phyloP scores from a whole-genome alignment of 495 filamentous ascomycete species.

The Aspergillus incahuasiensis region DNA sequence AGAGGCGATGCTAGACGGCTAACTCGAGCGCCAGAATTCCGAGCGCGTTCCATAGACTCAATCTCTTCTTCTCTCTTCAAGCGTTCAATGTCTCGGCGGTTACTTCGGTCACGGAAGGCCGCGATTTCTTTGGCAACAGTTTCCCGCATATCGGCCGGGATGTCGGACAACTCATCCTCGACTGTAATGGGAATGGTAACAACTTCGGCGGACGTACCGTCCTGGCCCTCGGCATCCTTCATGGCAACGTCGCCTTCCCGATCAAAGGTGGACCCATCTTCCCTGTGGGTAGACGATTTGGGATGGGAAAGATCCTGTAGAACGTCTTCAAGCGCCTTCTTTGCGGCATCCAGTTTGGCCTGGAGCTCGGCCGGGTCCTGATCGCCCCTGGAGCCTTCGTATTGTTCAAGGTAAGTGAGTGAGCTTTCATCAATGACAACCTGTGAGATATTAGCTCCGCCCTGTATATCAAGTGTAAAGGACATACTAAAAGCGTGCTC shows the following conservation, averaged over 20 bases:
- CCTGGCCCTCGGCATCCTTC: conserved; percentile 57
- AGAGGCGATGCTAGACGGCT: conserved; percentile 69
- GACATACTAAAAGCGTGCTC: conserved; percentile 55
- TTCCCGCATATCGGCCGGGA: conserved; percentile 94
- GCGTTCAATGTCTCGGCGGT: conserved; percentile 80
- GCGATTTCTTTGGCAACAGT: conserved; percentile 92
- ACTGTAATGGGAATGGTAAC: conserved; percentile 85
- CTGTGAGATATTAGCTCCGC: conserved; percentile 21
- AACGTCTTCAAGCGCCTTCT: conserved; percentile 57
- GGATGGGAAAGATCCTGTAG: conserved; percentile 72
- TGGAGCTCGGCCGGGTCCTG: conserved; percentile 62
- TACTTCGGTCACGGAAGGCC: conserved; percentile 88
- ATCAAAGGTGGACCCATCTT: conserved; percentile 46
- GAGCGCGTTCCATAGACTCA: conserved; percentile 76
- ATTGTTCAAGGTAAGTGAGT: conserved; percentile 74
- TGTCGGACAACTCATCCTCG: conserved; percentile 93
- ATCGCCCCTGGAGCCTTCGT: conserved; percentile 59
- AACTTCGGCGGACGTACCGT: conserved; percentile 60
- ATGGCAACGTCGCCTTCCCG: conserved; percentile 68
- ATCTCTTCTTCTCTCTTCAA: conserved; percentile 84
- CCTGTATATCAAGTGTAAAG: background rate
- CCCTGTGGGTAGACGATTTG: conserved; percentile 41
- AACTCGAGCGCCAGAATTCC: conserved; percentile 59
- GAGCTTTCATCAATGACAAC: conserved; percentile 81
- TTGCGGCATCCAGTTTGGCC: conserved; percentile 64